phyloP scores from a whole-genome alignment of 2,329 filamentous ascomycete species.

The Fusarium solani-melongenae region DNA sequence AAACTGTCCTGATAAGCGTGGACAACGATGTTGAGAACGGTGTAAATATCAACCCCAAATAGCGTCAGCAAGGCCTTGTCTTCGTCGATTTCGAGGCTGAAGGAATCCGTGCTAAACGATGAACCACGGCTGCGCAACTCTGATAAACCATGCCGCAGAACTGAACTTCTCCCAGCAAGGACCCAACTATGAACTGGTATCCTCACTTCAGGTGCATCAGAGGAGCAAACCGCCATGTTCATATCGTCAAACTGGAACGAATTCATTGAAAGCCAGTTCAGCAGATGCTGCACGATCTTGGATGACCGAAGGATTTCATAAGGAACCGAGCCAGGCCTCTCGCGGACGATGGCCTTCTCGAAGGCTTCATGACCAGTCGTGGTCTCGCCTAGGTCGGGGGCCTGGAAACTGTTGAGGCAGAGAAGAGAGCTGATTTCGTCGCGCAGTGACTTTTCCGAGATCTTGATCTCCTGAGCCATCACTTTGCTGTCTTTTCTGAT shows the following conservation, averaged over 20 bases:
- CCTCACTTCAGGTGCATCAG: slow-evolving; percentile 72
- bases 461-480: slow-evolving; percentile 75
- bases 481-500: slow-evolving; percentile 87
- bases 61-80: slow-evolving; percentile 72
- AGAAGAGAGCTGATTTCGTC: slow-evolving; percentile 77
- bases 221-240: slow-evolving; percentile 62
- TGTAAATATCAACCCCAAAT: slow-evolving; percentile 77
- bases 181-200: slow-evolving; percentile 89
- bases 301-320: slow-evolving; percentile 68
- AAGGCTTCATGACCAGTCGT: slow-evolving; percentile 55
- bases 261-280: slow-evolving; percentile 58
- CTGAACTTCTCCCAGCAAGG: slow-evolving; percentile 76
- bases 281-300: slow-evolving; percentile 74
- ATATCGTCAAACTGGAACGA: slow-evolving; percentile 53
- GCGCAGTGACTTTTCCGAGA: slow-evolving; percentile 77
- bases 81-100: slow-evolving; percentile 52
- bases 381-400: slow-evolving; percentile 48
- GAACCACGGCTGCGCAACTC: slow-evolving; percentile 58
- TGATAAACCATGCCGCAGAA: slow-evolving; percentile 72
- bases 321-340: slow-evolving; percentile 62
- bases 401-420: slow-evolving; percentile 71
- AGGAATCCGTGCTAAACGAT: slow-evolving; percentile 41
- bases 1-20: slow-evolving; percentile 85
- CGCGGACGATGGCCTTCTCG: slow-evolving; percentile 48
- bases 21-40: slow-evolving; percentile 81